These are phyloP conservation scores for Lobosporangium transversale DNA, from an alignment of 192 early-diverging fungal genomes.

Conservation along the genomic window DNA sequence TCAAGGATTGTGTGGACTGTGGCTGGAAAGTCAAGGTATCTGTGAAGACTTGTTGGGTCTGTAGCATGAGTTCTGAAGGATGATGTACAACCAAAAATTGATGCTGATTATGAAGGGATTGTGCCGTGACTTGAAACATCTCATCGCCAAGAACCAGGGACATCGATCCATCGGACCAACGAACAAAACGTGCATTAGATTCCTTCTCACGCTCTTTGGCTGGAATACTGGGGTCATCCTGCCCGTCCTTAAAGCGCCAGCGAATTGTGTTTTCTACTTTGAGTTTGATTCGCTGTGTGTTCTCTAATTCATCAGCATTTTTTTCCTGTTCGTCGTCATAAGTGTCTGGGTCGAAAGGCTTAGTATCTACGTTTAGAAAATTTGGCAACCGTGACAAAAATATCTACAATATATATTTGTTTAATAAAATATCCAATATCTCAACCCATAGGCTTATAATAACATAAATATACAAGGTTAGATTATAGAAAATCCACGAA, in stretches of 20 bases:
- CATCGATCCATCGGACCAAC: constrained; percentile 80
- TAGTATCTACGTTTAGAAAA: constrained; percentile 72
- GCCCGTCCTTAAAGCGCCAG: constrained; percentile 68
- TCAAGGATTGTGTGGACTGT: constrained; percentile 60
- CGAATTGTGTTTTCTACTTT: constrained; percentile 79
- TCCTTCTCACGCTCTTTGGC: constrained; percentile 61
- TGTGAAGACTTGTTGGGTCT: constrained; percentile 71
- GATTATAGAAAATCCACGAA: no score
- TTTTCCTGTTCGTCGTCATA: constrained; percentile 59
- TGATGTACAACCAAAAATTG: constrained; percentile 72
- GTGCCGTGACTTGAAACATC: constrained; percentile 72
- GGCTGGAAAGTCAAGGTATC: constrained; percentile 75
- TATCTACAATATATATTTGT: constrained; percentile 12
- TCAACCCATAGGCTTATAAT: no score
- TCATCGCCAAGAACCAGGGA: constrained; percentile 81
- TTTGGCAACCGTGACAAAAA: constrained; percentile 70
- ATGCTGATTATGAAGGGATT: constrained; percentile 62
- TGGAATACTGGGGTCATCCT: constrained; percentile 49
- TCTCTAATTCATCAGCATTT: constrained; percentile 51
- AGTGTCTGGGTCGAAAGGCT: constrained; percentile 68
- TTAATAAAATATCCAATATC: no score
- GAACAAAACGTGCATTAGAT: constrained; percentile 79
- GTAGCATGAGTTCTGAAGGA: constrained; percentile 63
- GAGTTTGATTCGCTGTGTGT: constrained; percentile 53
- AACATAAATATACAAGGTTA: no score